Conservation (phyloP, 495 filamentous ascomycete genomes). For the Hypoxylon trugodes region DNA sequence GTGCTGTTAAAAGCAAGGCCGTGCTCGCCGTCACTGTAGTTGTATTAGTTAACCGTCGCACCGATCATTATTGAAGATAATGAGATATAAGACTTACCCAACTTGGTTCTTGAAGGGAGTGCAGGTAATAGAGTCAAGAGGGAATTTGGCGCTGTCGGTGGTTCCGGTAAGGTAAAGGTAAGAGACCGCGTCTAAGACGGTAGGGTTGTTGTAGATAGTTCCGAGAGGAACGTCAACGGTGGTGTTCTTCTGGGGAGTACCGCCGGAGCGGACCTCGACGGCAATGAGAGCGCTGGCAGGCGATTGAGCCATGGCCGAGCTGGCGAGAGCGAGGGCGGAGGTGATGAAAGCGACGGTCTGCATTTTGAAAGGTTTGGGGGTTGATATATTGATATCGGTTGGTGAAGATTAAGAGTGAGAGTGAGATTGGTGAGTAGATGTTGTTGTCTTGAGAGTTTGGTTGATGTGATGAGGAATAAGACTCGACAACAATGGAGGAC, state of each 20-base stretch:
- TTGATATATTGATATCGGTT: conserved; percentile 1
- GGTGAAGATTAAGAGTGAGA: conserved; percentile 16
- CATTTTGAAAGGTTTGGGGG: conserved; percentile 29
- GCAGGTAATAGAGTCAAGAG: conserved; percentile 18
- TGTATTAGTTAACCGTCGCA: not conserved
- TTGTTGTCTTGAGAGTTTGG: conserved; percentile 16
- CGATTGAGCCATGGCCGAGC: conserved; percentile 11
- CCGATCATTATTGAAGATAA: not conserved
- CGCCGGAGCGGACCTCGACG: conserved; percentile 32
- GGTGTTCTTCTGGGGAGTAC: conserved; percentile 23
- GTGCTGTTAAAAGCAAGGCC: conserved; percentile 14
- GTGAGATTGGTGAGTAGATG: conserved; percentile 6
- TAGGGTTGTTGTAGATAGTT: not conserved
- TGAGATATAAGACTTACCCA: conserved; percentile 13
- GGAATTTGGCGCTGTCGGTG: not conserved
- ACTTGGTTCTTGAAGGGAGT: conserved; percentile 2
- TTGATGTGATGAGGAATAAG: conserved; percentile 22
- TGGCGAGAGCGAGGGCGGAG: conserved; percentile 10
- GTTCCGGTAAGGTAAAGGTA: conserved; percentile 26
- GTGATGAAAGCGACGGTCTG: conserved; percentile 27
- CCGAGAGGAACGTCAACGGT: conserved; percentile 14
- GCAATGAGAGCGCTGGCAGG: conserved; percentile 2
- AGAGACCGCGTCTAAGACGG: conserved; percentile 20
- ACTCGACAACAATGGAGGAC: conserved; percentile 18
- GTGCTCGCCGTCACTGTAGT: conserved; percentile 3